Percentiles rank a stretch among this genome's conserved stretches.
Evolutionary conservation across 2,329 filamentous ascomycete genomes (phyloP).

Genomic region (Emergomyces orientalis): DNA sequence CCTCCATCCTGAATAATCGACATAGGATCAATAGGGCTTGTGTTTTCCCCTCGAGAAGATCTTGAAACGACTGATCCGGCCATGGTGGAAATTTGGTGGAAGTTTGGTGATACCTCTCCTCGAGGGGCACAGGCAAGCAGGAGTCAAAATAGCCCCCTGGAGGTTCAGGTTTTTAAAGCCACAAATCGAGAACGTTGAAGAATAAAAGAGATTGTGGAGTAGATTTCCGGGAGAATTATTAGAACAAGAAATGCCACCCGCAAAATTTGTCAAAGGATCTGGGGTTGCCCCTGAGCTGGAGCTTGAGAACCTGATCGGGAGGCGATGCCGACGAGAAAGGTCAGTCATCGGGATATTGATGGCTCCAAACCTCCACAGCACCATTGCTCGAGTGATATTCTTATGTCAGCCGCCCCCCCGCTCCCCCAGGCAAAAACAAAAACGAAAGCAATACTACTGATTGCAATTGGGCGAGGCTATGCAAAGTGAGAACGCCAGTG

Average conservation of each 20-base stretch:
- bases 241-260: not conserved
- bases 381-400: not conserved
- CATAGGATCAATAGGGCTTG: not conserved
- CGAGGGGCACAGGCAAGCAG: not conserved
- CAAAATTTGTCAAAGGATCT: not conserved
- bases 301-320: slow-evolving; percentile 2
- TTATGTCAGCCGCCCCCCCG: too few relatives aligned
- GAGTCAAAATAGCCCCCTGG: not conserved
- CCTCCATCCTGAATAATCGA: not conserved
- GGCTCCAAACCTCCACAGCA: not conserved
- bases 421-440: not conserved
- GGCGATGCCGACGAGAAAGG: not conserved
- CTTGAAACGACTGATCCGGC: not conserved
- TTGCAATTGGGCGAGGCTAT: not conserved
- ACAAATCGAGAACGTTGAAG: not conserved
- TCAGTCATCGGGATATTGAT: not conserved
- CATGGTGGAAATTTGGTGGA: not conserved
- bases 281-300: not conserved
- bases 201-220: not conserved
- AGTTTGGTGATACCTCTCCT: not conserved
- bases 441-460: not conserved
- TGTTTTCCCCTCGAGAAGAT: slow-evolving; percentile 1
- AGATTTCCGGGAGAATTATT: not conserved
- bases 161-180: not conserved
- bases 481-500: not conserved